Evolutionary conservation across 2,329 filamentous ascomycete species (phyloP).

Genomic region (Didymosphaeria variabile): DNA sequence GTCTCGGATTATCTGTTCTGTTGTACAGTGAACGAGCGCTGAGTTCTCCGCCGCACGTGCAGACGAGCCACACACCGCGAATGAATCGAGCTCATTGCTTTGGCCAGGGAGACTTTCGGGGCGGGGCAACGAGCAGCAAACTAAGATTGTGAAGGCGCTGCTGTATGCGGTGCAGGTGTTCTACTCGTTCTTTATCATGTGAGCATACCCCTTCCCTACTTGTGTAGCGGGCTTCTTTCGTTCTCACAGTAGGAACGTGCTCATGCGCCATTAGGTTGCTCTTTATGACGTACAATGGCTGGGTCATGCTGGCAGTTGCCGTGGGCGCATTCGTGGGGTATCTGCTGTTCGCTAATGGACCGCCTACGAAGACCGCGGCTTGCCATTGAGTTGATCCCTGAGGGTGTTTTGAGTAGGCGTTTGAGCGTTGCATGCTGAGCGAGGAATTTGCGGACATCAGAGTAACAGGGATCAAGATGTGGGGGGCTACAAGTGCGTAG

Average conservation of each 20-base stretch:
- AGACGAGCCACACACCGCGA: conserved; percentile 29
- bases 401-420: neutral
- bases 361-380: conserved; percentile 83
- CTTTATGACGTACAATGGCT: conserved; percentile 99
- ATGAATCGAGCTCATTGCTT: conserved; percentile 73
- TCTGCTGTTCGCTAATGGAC: conserved; percentile 75
- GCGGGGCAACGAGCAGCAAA: conserved; percentile 68
- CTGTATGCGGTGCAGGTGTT: conserved; percentile 95
- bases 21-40: conserved; percentile 29
- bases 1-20: neutral
- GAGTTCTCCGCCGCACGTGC: conserved; percentile 33
- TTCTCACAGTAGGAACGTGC: neutral
- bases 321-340: conserved; percentile 91
- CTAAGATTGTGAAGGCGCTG: conserved; percentile 79
- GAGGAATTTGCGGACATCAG: neutral
- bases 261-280: conserved; percentile 73
- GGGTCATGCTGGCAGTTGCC: conserved; percentile 92
- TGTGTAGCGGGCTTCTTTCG: no score
- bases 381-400: conserved; percentile 73
- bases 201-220: conserved; percentile 56
- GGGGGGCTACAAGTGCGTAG: no score
- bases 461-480: no score
- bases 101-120: conserved; percentile 71
- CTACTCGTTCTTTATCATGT: conserved; percentile 99
- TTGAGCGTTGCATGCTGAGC: neutral